A percentile compares a stretch with the other conserved stretches of the same genome.
phyloP scores from a whole-genome alignment of 306 rosid genomes.

The Myrica gale region DNA sequence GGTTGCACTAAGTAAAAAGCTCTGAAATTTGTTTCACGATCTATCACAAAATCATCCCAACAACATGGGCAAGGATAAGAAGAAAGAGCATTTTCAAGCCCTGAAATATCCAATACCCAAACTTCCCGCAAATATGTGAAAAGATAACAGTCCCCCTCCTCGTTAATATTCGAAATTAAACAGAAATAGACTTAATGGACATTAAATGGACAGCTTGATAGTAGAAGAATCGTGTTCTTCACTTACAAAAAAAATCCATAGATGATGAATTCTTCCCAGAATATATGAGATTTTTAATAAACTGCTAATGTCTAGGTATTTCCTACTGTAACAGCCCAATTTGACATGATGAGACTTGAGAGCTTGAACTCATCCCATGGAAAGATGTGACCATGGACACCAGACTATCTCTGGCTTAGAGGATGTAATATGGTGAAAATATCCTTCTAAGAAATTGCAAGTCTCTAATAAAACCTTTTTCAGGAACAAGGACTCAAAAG shows the following conservation, averaged over 20 bases:
- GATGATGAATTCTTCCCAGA: background rate
- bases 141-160: background rate
- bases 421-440: background rate
- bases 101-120: background rate
- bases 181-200: background rate
- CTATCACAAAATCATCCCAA: background rate
- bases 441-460: background rate
- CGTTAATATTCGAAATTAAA: background rate
- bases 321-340: background rate
- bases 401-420: background rate
- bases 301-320: background rate
- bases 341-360: background rate
- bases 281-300: background rate
- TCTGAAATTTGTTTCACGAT: background rate
- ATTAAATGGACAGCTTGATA: background rate
- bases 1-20: background rate
- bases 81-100: background rate
- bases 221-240: background rate
- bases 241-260: background rate
- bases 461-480: background rate
- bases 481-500: background rate
- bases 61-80: background rate
- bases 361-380: constrained; percentile 2
- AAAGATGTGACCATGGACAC: background rate
- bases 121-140: background rate